Conservation (phyloP, 2,329 filamentous ascomycete genomes). For the Lanzia echinophila region DNA sequence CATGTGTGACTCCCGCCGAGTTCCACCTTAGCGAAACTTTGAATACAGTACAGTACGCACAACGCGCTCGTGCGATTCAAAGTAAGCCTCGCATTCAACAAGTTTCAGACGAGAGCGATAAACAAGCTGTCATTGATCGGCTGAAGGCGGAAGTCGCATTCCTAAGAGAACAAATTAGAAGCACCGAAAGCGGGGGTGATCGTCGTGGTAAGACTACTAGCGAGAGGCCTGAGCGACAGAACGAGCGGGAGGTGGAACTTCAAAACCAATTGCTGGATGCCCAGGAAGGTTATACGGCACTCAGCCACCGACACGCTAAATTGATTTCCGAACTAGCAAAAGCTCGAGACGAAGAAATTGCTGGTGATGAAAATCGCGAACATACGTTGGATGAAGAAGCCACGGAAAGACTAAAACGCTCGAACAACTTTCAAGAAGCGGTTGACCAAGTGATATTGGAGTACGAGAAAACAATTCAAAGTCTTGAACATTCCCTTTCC, state of each 20-base stretch:
- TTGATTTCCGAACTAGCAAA: conserved; percentile 90
- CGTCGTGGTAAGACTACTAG: conserved; percentile 46
- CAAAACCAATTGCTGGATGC: conserved; percentile 89
- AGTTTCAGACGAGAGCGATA: conserved; percentile 80
- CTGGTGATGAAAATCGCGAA: conserved; percentile 51
- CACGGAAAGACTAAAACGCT: conserved; percentile 83
- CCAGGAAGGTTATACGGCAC: conserved; percentile 88
- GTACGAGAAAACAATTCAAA: conserved; percentile 98
- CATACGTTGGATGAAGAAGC: conserved; percentile 68
- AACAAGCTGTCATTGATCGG: conserved; percentile 86
- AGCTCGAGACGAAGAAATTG: conserved; percentile 63
- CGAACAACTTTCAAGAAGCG: conserved; percentile 90
- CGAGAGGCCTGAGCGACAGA: conserved; percentile 71
- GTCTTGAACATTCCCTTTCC: conserved; percentile 82
- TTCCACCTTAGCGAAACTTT: conserved; percentile 97
- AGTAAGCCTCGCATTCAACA: conserved; percentile 96
- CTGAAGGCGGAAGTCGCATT: conserved; percentile 92
- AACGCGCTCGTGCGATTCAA: conserved; percentile 91
- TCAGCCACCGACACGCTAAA: conserved; percentile 91
- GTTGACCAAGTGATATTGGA: conserved; percentile 95
- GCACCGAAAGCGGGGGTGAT: conserved; percentile 61
- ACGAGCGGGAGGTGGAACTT: conserved; percentile 79
- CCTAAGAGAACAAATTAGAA: conserved; percentile 85
- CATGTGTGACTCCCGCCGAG: conserved; percentile 92
- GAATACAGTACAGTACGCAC: conserved; percentile 96